These are phyloP conservation scores for Boletellus deceptivus DNA, from an alignment of 1,284 basidiomycete genomes.

Conservation along the genomic window DNA sequence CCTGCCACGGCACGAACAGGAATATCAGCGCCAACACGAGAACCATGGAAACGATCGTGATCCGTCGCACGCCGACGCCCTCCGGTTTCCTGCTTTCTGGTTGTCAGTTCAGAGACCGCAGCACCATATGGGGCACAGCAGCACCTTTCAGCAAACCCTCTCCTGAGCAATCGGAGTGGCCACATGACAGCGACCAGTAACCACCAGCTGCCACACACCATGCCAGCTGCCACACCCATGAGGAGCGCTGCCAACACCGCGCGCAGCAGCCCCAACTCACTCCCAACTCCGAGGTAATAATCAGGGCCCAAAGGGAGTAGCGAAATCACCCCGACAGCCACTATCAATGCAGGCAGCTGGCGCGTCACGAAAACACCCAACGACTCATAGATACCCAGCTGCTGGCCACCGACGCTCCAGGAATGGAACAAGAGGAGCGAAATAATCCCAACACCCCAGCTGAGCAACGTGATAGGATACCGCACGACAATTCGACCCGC, in stretches of 20 bases:
- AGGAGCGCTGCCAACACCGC: conserved; percentile 53
- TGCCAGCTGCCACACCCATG: conserved; percentile 54
- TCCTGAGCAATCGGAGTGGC: conserved; percentile 38
- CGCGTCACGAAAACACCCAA: conserved; percentile 42
- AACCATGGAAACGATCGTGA: conserved; percentile 56
- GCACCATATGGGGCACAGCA: conserved; percentile 16
- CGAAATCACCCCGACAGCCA: conserved; percentile 44
- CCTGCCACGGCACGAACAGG: conserved; percentile 84
- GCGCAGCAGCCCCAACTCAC: conserved; percentile 42
- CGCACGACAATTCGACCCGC: conserved; percentile 67
- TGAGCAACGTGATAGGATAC: conserved; percentile 67
- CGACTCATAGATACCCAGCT: conserved; percentile 48
- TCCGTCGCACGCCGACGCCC: conserved; percentile 37
- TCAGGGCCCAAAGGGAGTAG: conserved; percentile 55
- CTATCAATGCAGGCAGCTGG: conserved; percentile 44
- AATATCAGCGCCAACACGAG: conserved; percentile 67
- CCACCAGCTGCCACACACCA: conserved; percentile 61
- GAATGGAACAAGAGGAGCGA: conserved; percentile 53
- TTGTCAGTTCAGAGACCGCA: conserved; percentile 1
- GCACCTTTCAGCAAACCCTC: conserved; percentile 41
- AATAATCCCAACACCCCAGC: conserved; percentile 70
- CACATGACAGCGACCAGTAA: conserved; percentile 45
- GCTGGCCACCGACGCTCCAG: conserved; percentile 39
- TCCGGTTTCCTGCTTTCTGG: conserved; percentile 35
- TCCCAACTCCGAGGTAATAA: conserved; percentile 58